A percentile compares a stretch with the other conserved stretches of the same genome.
Evolutionary conservation across 208 protist species (phyloP).

Genomic region (Phytomonas francai): DNA sequence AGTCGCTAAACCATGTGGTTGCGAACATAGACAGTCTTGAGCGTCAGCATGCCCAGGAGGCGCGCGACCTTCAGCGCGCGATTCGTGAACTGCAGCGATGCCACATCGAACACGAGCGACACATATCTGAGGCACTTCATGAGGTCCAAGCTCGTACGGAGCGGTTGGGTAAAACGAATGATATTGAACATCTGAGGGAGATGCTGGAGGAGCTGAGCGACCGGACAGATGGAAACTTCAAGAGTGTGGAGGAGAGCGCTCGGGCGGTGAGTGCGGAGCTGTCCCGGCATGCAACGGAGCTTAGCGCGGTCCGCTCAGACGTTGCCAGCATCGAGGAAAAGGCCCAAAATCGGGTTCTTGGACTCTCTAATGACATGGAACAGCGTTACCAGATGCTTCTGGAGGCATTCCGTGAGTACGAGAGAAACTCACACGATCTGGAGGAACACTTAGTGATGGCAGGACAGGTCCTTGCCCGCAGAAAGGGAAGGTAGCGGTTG

Average conservation of each 20-base stretch:
- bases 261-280: constrained; percentile 67
- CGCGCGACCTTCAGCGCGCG: constrained; percentile 26
- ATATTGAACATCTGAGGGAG: constrained; percentile 36
- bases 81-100: constrained; percentile 39
- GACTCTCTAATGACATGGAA: constrained; percentile 49
- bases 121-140: constrained; percentile 32
- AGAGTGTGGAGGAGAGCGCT: constrained; percentile 68
- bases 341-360: constrained; percentile 21
- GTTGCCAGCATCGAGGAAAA: constrained; percentile 36
- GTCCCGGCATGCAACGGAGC: constrained; percentile 29
- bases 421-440: constrained; percentile 47
- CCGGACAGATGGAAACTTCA: constrained; percentile 82
- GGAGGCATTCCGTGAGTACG: constrained; percentile 55
- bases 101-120: constrained; percentile 26
- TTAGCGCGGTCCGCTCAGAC: constrained; percentile 26
- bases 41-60: constrained; percentile 27
- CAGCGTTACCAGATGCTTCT: constrained; percentile 54
- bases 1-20: constrained; percentile 19
- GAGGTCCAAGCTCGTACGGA: constrained; percentile 34
- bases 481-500: neutral
- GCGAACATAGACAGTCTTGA: constrained; percentile 26
- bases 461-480: constrained; percentile 50
- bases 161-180: constrained; percentile 30
- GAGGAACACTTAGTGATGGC: constrained; percentile 74
- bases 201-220: constrained; percentile 73